Base-by-base conservation (phyloP, 2,329 filamentous ascomycete genomes). In the Pyrenophora graminea region DNA sequence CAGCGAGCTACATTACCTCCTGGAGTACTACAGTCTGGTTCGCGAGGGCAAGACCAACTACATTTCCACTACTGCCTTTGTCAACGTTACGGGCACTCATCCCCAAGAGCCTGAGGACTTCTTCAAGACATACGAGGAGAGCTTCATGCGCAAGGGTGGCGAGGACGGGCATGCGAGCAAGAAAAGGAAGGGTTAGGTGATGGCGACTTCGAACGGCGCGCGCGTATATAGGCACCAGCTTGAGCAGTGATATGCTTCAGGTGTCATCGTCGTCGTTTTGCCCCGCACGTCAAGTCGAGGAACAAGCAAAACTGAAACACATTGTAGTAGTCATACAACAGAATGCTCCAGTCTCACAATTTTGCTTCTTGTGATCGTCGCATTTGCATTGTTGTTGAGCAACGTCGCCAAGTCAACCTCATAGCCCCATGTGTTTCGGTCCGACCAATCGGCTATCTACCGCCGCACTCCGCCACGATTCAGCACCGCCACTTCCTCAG, bases 11-110 rank as follows among this genome's bases (percentile, higher is more conserved):
- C 58, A 79, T 59, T 80, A 79, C 56, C 58, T 82, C 5, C 72
- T 82, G 4, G 78, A 82, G 56, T 82, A 81, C 64, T 82, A 80
- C 66, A 77, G 76, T 37, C 69, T 82, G 7, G 79, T 82, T 8
- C 72, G 77, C 39, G 78, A 80, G 56, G 79, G 80, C 15, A 82
- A 81, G 70, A 80, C 79, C 0, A 82, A 81, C 63, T 82, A 81
- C 62, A 78, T 82, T 56, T 69, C 78, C 1, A 82, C 79, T 1
- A 76, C 74, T 3, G 74, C 78, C 1, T 82, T 81, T 57, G 75
- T 79, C 46, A 73, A 81, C 46, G 73, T 81, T 25, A 81, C 79
- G 2, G 77, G 76, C 3, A 55, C 63, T 30, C 73, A 77, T 52
- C 76, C 79, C 0, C 79, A 77, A 13, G 73, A 80, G 66, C 77